Conservation (phyloP, 208 protist species). For the Porcisia deanei region DNA sequence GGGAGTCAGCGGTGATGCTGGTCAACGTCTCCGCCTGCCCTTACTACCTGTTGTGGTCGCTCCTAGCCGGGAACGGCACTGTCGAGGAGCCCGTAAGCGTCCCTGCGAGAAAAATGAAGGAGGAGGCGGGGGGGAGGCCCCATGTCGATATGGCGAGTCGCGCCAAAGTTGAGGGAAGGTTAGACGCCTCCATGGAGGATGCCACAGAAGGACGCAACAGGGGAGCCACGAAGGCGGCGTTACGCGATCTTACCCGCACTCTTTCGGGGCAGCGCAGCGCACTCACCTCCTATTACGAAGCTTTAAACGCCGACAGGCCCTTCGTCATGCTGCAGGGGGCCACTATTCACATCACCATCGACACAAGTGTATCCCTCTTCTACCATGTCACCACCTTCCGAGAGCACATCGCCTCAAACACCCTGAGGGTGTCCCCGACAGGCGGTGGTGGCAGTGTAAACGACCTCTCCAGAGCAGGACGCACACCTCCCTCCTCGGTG, state of each 20-base stretch:
- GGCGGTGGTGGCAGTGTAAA: neutral
- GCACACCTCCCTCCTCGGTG: neutral
- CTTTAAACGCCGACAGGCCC: slow-evolving; percentile 15
- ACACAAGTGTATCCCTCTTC: neutral
- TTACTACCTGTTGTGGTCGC: slow-evolving; percentile 2
- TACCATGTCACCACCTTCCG: slow-evolving; percentile 20
- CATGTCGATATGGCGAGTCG: neutral
- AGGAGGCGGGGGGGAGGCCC: neutral
- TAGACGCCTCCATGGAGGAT: neutral
- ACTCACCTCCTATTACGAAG: slow-evolving; percentile 24
- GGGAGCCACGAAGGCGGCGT: neutral
- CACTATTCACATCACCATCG: slow-evolving; percentile 28
- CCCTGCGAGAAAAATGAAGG: too few relatives aligned
- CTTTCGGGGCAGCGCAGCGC: slow-evolving; percentile 13
- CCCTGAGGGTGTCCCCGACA: neutral
- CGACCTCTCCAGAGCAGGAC: neutral
- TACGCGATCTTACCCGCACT: neutral
- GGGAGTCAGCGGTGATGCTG: neutral
- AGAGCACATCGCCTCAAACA: slow-evolving; percentile 7
- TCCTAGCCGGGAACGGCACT: neutral
- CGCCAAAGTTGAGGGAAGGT: neutral
- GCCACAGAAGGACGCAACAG: neutral
- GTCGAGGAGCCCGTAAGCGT: neutral
- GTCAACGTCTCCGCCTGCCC: slow-evolving; percentile 1
- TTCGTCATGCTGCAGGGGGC: slow-evolving; percentile 40